phyloP scores from a whole-genome alignment of 163 green algal species.

The Chlamydomonas reinhardtii region DNA sequence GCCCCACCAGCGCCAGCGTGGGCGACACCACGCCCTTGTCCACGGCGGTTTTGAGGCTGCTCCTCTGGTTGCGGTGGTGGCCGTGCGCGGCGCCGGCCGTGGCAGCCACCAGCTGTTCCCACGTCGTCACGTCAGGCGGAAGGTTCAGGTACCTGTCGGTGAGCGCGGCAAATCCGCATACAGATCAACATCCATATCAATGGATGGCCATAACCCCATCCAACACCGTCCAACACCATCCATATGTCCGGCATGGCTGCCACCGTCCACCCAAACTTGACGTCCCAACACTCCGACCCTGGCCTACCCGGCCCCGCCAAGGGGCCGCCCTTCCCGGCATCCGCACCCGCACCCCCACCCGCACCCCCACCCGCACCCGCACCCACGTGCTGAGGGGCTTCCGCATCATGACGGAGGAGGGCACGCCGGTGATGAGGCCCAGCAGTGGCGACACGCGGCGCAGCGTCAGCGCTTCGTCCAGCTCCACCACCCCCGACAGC shows the following conservation, averaged over 20 bases:
- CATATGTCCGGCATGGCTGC: too few species aligned
- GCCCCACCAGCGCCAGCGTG: background rate
- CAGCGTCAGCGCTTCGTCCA: conserved; percentile 34
- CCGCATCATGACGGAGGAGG: conserved; percentile 14
- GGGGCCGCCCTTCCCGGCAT: too few species aligned
- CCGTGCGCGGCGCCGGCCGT: too few species aligned
- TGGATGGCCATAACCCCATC: too few species aligned
- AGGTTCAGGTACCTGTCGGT: background rate
- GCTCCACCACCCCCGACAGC: conserved; percentile 41
- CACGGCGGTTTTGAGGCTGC: background rate
- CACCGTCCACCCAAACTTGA: too few species aligned
- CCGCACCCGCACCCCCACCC: too few species aligned
- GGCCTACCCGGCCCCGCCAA: too few species aligned
- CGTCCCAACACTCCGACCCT: too few species aligned
- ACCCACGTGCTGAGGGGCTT: conserved; percentile 36
- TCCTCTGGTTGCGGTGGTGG: background rate
- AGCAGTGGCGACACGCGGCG: conserved; percentile 7
- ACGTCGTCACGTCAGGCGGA: background rate
- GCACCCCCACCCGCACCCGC: too few species aligned
- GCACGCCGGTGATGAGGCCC: conserved; percentile 40
- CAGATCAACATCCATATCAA: too few species aligned
- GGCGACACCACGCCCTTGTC: background rate
- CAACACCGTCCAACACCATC: too few species aligned
- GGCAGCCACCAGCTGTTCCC: background rate
- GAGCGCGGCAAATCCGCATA: too few species aligned